A percentile compares a stretch with the other conserved stretches of the same genome.
Conservation (phyloP, 192 early-diverging fungal genomes). For the Gamsiella multidivaricata region DNA sequence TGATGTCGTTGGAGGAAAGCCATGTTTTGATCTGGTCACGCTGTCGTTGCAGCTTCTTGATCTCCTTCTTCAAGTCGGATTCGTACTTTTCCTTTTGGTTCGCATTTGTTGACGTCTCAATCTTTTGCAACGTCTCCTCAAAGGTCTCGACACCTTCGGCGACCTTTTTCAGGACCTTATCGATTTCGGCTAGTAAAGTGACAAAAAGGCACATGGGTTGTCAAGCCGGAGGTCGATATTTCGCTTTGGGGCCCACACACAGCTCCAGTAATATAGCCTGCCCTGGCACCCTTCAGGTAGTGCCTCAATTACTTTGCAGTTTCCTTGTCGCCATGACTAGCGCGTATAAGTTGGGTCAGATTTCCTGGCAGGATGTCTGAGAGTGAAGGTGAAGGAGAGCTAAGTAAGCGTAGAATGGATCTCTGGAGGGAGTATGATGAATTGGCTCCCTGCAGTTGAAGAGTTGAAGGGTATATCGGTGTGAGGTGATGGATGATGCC, state of each 20-base stretch:
- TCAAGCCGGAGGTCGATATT: neutral
- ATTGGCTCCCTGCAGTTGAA: no score
- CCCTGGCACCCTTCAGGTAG: no score
- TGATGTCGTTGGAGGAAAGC: conserved; percentile 93
- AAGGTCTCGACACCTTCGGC: conserved; percentile 95
- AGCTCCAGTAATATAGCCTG: neutral
- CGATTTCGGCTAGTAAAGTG: conserved; percentile 86
- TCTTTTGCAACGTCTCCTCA: conserved; percentile 90
- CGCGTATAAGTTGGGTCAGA: neutral
- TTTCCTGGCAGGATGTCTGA: neutral
- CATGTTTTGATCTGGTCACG: conserved; percentile 99
- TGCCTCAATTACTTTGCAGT: conserved; percentile 34
- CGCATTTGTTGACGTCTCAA: conserved; percentile 79
- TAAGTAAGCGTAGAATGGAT: no score
- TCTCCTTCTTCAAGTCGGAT: conserved; percentile 96
- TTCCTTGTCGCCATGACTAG: conserved; percentile 41
- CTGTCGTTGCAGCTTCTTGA: conserved; percentile 96
- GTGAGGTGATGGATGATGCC: no score
- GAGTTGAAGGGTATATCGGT: no score
- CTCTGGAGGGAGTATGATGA: no score
- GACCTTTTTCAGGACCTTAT: conserved; percentile 94
- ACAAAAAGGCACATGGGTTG: neutral
- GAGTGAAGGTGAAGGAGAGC: no score
- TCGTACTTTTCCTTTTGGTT: conserved; percentile 99
- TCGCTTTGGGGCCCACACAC: neutral